phyloP scores from a whole-genome alignment of 495 filamentous ascomycete genomes.

The Neurospora africana region DNA sequence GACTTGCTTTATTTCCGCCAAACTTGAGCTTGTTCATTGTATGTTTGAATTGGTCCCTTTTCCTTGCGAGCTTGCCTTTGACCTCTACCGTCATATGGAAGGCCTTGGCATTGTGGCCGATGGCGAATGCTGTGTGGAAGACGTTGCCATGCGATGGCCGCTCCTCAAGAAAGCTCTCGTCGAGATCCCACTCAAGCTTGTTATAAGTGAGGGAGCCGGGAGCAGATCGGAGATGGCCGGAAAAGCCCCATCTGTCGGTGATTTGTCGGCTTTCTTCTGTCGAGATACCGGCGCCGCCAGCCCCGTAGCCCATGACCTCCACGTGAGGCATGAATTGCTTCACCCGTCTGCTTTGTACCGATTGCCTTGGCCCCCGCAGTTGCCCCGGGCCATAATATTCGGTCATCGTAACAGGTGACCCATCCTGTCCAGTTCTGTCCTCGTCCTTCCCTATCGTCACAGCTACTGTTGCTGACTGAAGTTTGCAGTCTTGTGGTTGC shows the following conservation, averaged over 20 bases:
- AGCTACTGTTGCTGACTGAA: slow-evolving; percentile 18
- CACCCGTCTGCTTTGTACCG: not conserved
- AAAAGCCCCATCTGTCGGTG: slow-evolving; percentile 9
- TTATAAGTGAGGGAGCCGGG: slow-evolving; percentile 4
- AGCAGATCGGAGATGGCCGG: slow-evolving; percentile 5
- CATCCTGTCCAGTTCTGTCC: not conserved
- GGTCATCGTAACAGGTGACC: slow-evolving; percentile 4
- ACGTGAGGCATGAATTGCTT: slow-evolving; percentile 6
- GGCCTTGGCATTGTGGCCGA: slow-evolving; percentile 21
- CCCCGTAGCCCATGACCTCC: not conserved
- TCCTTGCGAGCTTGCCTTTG: slow-evolving; percentile 11
- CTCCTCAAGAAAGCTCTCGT: slow-evolving; percentile 18
- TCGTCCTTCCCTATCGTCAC: slow-evolving; percentile 18
- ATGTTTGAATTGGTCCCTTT: slow-evolving; percentile 2
- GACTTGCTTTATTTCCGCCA: not conserved
- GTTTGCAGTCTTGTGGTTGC: slow-evolving; percentile 19
- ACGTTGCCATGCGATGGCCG: slow-evolving; percentile 18
- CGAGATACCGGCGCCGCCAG: slow-evolving; percentile 7
- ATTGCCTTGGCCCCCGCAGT: slow-evolving; percentile 3
- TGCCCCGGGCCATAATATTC: slow-evolving; percentile 11
- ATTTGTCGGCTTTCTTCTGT: slow-evolving; percentile 3
- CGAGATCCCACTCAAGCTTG: slow-evolving; percentile 20
- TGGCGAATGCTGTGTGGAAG: slow-evolving; percentile 25
- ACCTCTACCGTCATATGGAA: slow-evolving; percentile 26
- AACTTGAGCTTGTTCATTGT: slow-evolving; percentile 5